A percentile compares a stretch with the other conserved stretches of the same genome.
Conservation (phyloP, 2,329 filamentous ascomycete species). For the Capronia epimyces region DNA sequence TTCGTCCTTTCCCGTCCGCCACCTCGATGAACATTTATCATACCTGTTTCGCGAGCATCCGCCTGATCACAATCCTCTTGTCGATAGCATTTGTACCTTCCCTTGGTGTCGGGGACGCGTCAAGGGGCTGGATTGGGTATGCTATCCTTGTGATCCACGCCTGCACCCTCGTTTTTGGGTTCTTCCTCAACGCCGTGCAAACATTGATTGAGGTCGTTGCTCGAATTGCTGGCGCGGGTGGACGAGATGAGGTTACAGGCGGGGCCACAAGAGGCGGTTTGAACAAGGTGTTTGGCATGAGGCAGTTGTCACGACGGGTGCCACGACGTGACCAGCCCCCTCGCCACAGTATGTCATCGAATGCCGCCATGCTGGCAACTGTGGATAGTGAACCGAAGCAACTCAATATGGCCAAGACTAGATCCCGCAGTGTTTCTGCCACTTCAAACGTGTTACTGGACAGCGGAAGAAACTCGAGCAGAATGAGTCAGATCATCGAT, state of each 20-base stretch:
- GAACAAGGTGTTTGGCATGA: conserved; percentile 84
- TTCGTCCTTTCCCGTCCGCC: conserved; percentile 80
- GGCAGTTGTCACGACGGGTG: conserved; percentile 71
- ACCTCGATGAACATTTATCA: conserved; percentile 98
- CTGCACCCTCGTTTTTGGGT: conserved; percentile 79
- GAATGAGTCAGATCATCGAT: conserved; percentile 51
- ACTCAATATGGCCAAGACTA: conserved; percentile 48
- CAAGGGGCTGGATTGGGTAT: conserved; percentile 94
- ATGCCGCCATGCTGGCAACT: conserved; percentile 66
- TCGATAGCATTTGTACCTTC: conserved; percentile 81
- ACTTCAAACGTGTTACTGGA: conserved; percentile 59
- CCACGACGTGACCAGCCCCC: conserved; percentile 55
- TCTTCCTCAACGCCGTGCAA: conserved; percentile 86
- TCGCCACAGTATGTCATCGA: conserved; percentile 76
- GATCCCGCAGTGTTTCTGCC: conserved; percentile 56
- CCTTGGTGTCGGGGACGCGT: conserved; percentile 68
- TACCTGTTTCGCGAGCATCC: conserved; percentile 70
- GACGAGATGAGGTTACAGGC: conserved; percentile 42
- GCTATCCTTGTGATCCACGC: conserved; percentile 81
- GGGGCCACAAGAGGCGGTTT: conserved; percentile 73
- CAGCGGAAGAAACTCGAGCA: conserved; percentile 41
- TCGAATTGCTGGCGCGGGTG: conserved; percentile 72
- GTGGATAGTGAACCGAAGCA: conserved; percentile 57
- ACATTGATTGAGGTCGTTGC: conserved; percentile 85
- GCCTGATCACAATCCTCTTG: conserved; percentile 68